Percentiles rank a stretch among this genome's conserved stretches.
Evolutionary conservation across 1,139 yeast genomes (phyloP).

Genomic region (Lodderomyces parapsilosis): DNA sequence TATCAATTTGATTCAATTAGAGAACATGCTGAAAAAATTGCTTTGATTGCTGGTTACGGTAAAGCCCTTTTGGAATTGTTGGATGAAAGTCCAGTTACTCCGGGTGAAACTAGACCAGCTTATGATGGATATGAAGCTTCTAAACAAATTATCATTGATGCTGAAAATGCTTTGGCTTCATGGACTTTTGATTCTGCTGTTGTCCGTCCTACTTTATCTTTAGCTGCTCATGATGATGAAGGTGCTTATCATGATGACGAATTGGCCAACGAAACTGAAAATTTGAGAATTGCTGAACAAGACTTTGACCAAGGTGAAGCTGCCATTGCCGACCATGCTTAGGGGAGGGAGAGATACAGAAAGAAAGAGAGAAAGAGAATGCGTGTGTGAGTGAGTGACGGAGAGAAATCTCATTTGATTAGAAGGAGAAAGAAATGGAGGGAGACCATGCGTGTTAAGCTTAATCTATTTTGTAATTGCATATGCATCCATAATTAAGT

Average conservation of each 20-base stretch:
- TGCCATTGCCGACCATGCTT: slow-evolving; percentile 9
- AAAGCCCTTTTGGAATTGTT: slow-evolving; percentile 78
- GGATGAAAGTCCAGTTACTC: slow-evolving; percentile 84
- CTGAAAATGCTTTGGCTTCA: slow-evolving; percentile 77
- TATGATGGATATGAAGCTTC: slow-evolving; percentile 88
- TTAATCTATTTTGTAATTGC: no score
- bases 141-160: slow-evolving; percentile 81
- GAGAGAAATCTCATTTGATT: no score
- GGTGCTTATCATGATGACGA: slow-evolving; percentile 56
- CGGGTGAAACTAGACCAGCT: slow-evolving; percentile 88
- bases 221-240: slow-evolving; percentile 70
- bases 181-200: slow-evolving; percentile 84
- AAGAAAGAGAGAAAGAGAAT: slow-evolving; percentile 1
- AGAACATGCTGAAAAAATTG: slow-evolving; percentile 81
- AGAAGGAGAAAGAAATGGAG: no score
- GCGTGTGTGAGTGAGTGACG: not conserved
- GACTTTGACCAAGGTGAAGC: slow-evolving; percentile 32
- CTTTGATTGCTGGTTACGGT: slow-evolving; percentile 86
- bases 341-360: not conserved
- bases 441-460: no score
- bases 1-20: slow-evolving; percentile 82
- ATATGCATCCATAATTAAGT: no score
- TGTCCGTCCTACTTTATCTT: slow-evolving; percentile 75
- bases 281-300: slow-evolving; percentile 55
- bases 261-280: slow-evolving; percentile 53